Base-by-base conservation (phyloP, 1,284 basidiomycete genomes). In the Schizophyllum commune region DNA sequence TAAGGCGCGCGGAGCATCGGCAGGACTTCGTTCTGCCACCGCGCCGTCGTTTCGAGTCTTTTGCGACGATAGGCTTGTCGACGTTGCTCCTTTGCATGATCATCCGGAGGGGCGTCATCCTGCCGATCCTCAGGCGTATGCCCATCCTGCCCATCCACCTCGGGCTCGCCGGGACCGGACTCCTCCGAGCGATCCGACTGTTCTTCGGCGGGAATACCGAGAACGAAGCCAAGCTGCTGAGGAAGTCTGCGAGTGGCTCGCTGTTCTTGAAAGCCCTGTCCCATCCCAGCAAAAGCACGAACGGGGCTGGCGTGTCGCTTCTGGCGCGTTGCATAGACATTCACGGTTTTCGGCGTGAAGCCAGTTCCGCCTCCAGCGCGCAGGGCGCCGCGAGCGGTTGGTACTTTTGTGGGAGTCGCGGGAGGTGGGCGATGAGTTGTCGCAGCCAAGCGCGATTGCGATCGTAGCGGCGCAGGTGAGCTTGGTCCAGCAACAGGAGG, bases 1-100 rank as follows among this genome's bases (percentile, higher is more conserved):
- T 51, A 39, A 39, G 52, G 22, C 5, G 56, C 53, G 4, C 57
- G 39, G 1, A 63, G 27, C 1, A 1, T 4, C 1, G 62, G 62
- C 0, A 63, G 7, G 19, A 57, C 51, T 11, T 57, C 58, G 5
- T 27, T 1, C 34, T 57, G 52, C 61, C 61, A 62, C 3, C 58
- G 55, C 5, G 19, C 1, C 47, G 58, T 60, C 21, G 60, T 59
- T 5, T 17, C 19, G 2, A 32, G 19, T 0, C 59, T 56, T 33
- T 63, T 63, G 17, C 58, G 32, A 1, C 32, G 9, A 32, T 62
- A 47, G 13, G 17, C 39, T 17, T 47, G 13, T 3, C 39, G 39
- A 9, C 39, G 39, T 4, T 2, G 13, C 2, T 47, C 39, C 39
- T 11, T 17, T 9, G 39, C 39, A 4, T 11, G 39, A 17, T 47